Conservation (phyloP, 1,284 basidiomycete genomes). For the Cutaneotrichosporon dermatis region DNA sequence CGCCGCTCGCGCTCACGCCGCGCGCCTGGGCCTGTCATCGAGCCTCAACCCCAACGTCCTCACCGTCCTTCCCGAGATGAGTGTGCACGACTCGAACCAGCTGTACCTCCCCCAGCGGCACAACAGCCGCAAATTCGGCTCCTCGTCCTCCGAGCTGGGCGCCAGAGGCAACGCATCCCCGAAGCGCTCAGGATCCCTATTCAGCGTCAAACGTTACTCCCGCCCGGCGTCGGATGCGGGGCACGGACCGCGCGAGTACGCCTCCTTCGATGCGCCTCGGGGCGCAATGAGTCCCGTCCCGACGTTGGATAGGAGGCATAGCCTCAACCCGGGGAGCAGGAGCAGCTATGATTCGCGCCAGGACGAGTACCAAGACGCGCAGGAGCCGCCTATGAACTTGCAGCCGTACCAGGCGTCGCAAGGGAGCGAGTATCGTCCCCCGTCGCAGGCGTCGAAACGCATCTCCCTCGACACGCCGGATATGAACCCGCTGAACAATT, state of each 20-base stretch:
- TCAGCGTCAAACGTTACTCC: background rate
- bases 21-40: conserved; percentile 31
- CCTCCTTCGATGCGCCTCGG: background rate
- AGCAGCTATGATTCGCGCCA: background rate
- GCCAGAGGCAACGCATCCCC: background rate
- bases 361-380: too few relatives aligned
- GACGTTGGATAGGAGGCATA: background rate
- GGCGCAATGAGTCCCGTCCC: too few relatives aligned
- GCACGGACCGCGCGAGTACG: background rate
- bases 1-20: conserved; percentile 4
- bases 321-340: background rate
- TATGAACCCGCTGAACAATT: background rate
- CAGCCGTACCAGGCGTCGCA: too few relatives aligned
- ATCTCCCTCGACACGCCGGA: conserved; percentile 8
- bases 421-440: background rate
- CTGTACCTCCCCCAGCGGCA: conserved; percentile 12
- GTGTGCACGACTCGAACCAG: conserved; percentile 28
- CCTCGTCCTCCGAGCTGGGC: background rate
- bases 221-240: conserved; percentile 2
- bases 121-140: conserved; percentile 1
- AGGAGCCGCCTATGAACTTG: too few relatives aligned
- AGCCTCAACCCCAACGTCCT: conserved; percentile 42
- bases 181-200: background rate
- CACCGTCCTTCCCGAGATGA: conserved; percentile 46
- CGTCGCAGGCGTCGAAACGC: background rate